Conservation (phyloP, 2,329 filamentous ascomycete species). For the Zalaria sp. region DNA sequence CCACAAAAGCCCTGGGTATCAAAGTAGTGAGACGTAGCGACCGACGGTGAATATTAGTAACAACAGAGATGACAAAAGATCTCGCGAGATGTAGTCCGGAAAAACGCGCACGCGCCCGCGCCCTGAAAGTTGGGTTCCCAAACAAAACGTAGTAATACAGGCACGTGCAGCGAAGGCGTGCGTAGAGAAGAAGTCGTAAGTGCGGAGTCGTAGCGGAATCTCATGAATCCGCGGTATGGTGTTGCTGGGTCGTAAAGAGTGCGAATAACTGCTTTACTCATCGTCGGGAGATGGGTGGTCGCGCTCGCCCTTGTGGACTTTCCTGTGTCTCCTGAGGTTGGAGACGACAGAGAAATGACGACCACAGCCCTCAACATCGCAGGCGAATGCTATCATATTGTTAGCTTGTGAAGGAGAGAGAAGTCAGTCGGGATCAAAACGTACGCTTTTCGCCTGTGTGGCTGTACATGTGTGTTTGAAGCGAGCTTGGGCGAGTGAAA, state of each 20-base stretch:
- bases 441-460: slow-evolving; percentile 96
- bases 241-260: not conserved
- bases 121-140: not conserved
- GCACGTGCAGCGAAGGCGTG: not conserved
- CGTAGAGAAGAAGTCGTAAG: not conserved
- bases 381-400: slow-evolving; percentile 60
- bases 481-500: slow-evolving; percentile 83
- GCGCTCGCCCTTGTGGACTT: slow-evolving; percentile 75
- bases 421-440: slow-evolving; percentile 23
- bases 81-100: slow-evolving; percentile 1
- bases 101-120: not conserved
- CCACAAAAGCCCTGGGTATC: slow-evolving; percentile 14
- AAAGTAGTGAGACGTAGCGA: slow-evolving; percentile 17
- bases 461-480: slow-evolving; percentile 97
- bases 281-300: slow-evolving; percentile 34
- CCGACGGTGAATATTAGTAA: slow-evolving; percentile 14
- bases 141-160: not conserved
- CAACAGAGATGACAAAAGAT: not conserved
- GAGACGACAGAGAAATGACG: slow-evolving; percentile 96
- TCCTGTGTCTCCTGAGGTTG: slow-evolving; percentile 84
- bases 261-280: slow-evolving; percentile 12
- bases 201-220: not conserved
- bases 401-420: slow-evolving; percentile 9
- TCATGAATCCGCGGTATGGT: slow-evolving; percentile 1
- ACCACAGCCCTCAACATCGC: slow-evolving; percentile 87